phyloP scores from a whole-genome alignment of 1,284 basidiomycete genomes.

The Afroboletus lepidellus region DNA sequence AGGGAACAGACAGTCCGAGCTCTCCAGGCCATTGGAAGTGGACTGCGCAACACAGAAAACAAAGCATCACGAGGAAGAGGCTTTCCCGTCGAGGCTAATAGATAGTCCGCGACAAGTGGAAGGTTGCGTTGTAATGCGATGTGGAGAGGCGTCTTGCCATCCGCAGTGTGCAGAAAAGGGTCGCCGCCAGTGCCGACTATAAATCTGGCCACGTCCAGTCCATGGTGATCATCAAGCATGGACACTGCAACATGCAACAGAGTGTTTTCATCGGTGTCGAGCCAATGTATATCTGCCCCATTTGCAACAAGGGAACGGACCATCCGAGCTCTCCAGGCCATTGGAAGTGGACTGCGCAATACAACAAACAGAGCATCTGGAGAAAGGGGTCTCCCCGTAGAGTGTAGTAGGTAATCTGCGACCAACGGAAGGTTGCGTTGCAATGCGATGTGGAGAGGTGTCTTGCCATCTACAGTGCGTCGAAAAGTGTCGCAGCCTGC shows the following conservation, averaged over 20 bases:
- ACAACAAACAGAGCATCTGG: background rate
- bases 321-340: background rate
- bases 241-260: background rate
- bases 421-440: background rate
- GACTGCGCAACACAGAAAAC: background rate
- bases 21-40: background rate
- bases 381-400: background rate
- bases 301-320: background rate
- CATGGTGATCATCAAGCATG: background rate
- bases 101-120: background rate
- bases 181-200: conserved; percentile 1
- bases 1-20: background rate
- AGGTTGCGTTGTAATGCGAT: background rate
- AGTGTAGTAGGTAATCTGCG: conserved; percentile 3
- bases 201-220: background rate
- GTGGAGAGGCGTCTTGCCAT: background rate
- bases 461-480: background rate
- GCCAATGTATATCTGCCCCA: background rate
- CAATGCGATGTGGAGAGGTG: background rate
- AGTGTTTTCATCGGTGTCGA: background rate
- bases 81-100: background rate
- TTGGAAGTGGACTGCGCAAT: background rate
- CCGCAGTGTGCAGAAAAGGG: background rate
- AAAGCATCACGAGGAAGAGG: background rate
- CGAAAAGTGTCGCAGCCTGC: background rate